Evolutionary conservation across 2,329 filamentous ascomycete species (phyloP).

Genomic region (Tolypocladium album): DNA sequence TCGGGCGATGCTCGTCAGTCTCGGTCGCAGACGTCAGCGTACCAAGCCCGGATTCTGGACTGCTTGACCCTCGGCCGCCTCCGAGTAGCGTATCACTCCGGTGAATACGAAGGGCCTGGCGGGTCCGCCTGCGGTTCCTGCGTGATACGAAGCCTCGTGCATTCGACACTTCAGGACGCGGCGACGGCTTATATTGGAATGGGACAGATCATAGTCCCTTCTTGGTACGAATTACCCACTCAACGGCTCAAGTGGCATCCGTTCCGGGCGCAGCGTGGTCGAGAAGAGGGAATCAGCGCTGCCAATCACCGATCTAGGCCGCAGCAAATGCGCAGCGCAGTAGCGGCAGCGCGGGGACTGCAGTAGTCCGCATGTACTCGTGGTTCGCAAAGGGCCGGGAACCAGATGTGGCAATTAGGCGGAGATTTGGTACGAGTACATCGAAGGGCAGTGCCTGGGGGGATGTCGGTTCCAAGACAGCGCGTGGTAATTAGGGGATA

Average conservation of each 20-base stretch:
- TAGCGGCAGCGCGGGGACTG: background rate
- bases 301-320: background rate
- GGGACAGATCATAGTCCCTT: background rate
- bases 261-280: background rate
- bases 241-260: background rate
- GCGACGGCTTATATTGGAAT: background rate
- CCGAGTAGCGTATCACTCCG: background rate
- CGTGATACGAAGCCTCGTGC: background rate
- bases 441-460: background rate
- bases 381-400: background rate
- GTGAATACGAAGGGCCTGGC: background rate
- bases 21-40: background rate
- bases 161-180: background rate
- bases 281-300: background rate
- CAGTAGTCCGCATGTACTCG: background rate
- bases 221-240: background rate
- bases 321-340: background rate
- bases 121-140: background rate
- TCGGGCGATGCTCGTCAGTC: background rate
- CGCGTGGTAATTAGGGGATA: background rate
- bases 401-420: background rate
- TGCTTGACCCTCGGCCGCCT: too few species aligned
- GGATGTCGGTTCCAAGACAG: background rate
- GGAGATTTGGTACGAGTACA: background rate
- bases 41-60: background rate